Percentiles rank a stretch among this genome's conserved stretches.
Evolutionary conservation across 495 filamentous ascomycete genomes (phyloP).

Genomic region (Neohortaea acidophila): DNA sequence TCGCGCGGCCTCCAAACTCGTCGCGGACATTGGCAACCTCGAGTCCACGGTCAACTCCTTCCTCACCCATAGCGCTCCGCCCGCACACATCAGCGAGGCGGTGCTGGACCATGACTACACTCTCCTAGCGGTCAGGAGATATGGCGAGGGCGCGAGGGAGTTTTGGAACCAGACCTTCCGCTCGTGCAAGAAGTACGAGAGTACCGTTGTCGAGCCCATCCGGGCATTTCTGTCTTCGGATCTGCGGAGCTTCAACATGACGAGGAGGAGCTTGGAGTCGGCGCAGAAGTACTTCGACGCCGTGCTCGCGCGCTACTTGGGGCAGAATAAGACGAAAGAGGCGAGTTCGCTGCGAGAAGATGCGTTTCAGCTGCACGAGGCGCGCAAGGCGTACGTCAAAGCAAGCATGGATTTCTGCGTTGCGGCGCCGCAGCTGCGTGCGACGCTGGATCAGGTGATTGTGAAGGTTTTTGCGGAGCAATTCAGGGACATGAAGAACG

Average conservation of each 20-base stretch:
- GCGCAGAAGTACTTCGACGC: slow-evolving; percentile 71
- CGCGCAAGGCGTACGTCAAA: slow-evolving; percentile 77
- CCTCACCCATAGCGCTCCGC: slow-evolving; percentile 52
- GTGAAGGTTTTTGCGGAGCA: slow-evolving; percentile 72
- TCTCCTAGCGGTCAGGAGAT: slow-evolving; percentile 63
- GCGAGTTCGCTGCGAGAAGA: slow-evolving; percentile 80
- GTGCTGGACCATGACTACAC: slow-evolving; percentile 93
- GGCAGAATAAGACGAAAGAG: slow-evolving; percentile 85
- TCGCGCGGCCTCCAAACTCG: slow-evolving; percentile 60
- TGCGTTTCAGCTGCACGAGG: slow-evolving; percentile 90
- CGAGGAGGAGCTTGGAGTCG: slow-evolving; percentile 55
- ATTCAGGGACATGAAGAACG: slow-evolving; percentile 63
- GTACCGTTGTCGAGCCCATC: slow-evolving; percentile 65
- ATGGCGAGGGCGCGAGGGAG: slow-evolving; percentile 70
- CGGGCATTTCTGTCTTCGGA: slow-evolving; percentile 59
- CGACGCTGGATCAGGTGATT: slow-evolving; percentile 67
- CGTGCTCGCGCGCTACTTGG: slow-evolving; percentile 60
- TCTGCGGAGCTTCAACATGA: slow-evolving; percentile 56
- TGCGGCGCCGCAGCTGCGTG: slow-evolving; percentile 64
- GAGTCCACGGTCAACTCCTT: slow-evolving; percentile 60
- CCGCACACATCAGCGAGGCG: slow-evolving; percentile 57
- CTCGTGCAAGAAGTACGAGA: slow-evolving; percentile 59
- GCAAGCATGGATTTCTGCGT: slow-evolving; percentile 88
- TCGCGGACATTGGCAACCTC: slow-evolving; percentile 52
- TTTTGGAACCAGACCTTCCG: slow-evolving; percentile 66